phyloP scores from a whole-genome alignment of 306 rosid species.

The Carpinus viminea region DNA sequence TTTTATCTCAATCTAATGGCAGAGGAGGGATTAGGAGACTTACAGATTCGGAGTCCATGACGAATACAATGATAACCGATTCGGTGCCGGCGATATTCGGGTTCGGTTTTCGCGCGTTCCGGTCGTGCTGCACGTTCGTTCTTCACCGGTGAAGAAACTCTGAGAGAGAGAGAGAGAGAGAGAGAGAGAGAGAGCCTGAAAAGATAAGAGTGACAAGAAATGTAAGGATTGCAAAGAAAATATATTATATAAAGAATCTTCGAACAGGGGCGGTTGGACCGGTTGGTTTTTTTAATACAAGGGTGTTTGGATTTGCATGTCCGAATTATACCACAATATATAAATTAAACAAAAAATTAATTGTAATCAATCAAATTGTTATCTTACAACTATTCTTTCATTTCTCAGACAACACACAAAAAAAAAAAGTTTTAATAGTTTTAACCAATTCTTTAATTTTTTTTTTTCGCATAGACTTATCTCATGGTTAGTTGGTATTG shows the following conservation, averaged over 20 bases:
- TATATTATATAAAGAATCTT: slow-evolving; percentile 28
- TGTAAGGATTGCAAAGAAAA: slow-evolving; percentile 24
- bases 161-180: slow-evolving; percentile 9
- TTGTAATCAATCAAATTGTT: too few species aligned
- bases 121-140: slow-evolving; percentile 42
- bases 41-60: slow-evolving; percentile 47
- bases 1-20: slow-evolving; percentile 41
- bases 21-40: slow-evolving; percentile 36
- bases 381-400: too few species aligned
- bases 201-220: slow-evolving; percentile 43
- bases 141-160: slow-evolving; percentile 28
- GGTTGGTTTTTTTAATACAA: neutral
- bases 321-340: too few species aligned
- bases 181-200: slow-evolving; percentile 42
- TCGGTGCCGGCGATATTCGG: slow-evolving; percentile 36
- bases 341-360: too few species aligned
- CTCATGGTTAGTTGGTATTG: too few species aligned
- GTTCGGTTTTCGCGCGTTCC: slow-evolving; percentile 34
- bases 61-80: slow-evolving; percentile 32
- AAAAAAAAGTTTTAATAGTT: too few species aligned
- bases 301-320: too few species aligned
- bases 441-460: too few species aligned
- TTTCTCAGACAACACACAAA: too few species aligned
- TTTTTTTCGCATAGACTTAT: too few species aligned
- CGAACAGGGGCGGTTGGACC: slow-evolving; percentile 28